These are phyloP conservation scores for Trypanosoma brucei DNA, from an alignment of 208 protist genomes.

Conservation along the genomic window DNA sequence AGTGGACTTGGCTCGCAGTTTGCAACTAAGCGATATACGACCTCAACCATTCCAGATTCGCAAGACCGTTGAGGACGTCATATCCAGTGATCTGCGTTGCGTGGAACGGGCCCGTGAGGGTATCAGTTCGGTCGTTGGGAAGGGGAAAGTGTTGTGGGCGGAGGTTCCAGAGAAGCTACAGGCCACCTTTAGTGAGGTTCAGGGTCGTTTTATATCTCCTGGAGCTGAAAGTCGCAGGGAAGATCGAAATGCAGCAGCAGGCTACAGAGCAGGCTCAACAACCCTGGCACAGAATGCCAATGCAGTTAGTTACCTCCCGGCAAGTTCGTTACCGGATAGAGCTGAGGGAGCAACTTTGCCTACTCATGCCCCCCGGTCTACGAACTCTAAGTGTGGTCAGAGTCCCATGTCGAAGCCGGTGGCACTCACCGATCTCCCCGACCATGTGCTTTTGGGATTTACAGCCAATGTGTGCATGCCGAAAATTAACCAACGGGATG, in stretches of 20 bases:
- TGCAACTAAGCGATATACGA: slow-evolving; percentile 15
- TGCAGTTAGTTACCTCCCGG: no score
- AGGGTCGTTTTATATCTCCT: slow-evolving; percentile 2
- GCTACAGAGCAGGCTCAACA: background rate
- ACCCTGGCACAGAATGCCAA: no score
- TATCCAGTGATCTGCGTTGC: slow-evolving; percentile 29
- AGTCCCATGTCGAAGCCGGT: background rate
- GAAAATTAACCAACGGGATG: slow-evolving; percentile 1
- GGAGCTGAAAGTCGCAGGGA: background rate
- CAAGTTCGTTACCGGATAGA: no score
- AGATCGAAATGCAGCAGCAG: background rate
- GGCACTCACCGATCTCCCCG: slow-evolving; percentile 15
- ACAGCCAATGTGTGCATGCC: slow-evolving; percentile 4
- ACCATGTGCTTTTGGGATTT: slow-evolving; percentile 16
- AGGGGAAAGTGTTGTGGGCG: slow-evolving; percentile 52
- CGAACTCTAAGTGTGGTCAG: background rate
- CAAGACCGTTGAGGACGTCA: slow-evolving; percentile 64
- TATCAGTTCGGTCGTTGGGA: slow-evolving; percentile 34
- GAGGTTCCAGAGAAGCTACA: slow-evolving; percentile 44
- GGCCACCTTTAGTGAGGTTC: slow-evolving; percentile 24
- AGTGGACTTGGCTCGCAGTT: slow-evolving; percentile 16
- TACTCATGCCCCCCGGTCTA: background rate
- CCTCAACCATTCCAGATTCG: slow-evolving; percentile 9
- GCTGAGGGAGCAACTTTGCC: background rate
- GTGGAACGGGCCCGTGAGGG: slow-evolving; percentile 17